Percentiles rank a stretch among this genome's conserved stretches.
Conservation (phyloP, 768 basidiomycete genomes). For the Pisolithus microcarpus region DNA sequence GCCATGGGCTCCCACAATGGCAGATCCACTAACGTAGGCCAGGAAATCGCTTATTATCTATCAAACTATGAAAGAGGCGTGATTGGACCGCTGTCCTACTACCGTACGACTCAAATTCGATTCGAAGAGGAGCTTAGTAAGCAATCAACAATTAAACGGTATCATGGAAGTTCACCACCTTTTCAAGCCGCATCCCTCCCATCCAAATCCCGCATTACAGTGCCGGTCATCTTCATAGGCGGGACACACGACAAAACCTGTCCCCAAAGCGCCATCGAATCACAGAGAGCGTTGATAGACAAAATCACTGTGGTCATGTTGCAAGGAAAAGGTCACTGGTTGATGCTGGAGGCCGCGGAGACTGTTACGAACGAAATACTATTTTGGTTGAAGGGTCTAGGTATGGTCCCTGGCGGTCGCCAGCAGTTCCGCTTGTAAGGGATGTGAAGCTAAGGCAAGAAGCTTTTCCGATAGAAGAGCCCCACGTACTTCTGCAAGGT, state of each 20-base stretch:
- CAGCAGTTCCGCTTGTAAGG: neutral
- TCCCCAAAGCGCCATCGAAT: conserved; percentile 33
- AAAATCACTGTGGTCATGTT: conserved; percentile 45
- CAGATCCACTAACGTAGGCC: conserved; percentile 6
- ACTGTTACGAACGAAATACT: conserved; percentile 43
- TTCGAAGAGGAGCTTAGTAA: conserved; percentile 58
- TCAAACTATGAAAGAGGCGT: conserved; percentile 43
- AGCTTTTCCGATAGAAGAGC: neutral
- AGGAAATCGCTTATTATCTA: conserved; percentile 54
- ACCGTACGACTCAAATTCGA: conserved; percentile 54
- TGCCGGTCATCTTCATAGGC: conserved; percentile 57
- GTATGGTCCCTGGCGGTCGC: neutral
- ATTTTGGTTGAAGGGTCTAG: conserved; percentile 34
- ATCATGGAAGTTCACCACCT: neutral
- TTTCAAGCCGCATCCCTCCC: conserved; percentile 37
- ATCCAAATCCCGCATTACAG: conserved; percentile 34
- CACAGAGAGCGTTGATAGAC: conserved; percentile 43
- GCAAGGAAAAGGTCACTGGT: conserved; percentile 59
- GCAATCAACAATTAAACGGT: neutral
- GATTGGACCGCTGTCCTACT: conserved; percentile 72
- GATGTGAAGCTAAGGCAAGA: neutral
- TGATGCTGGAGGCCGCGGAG: conserved; percentile 57
- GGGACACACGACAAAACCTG: conserved; percentile 51
- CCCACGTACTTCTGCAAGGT: too few relatives aligned
- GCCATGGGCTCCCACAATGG: neutral